phyloP scores from a whole-genome alignment of 306 rosid genomes.

The Rosa multiflora region DNA sequence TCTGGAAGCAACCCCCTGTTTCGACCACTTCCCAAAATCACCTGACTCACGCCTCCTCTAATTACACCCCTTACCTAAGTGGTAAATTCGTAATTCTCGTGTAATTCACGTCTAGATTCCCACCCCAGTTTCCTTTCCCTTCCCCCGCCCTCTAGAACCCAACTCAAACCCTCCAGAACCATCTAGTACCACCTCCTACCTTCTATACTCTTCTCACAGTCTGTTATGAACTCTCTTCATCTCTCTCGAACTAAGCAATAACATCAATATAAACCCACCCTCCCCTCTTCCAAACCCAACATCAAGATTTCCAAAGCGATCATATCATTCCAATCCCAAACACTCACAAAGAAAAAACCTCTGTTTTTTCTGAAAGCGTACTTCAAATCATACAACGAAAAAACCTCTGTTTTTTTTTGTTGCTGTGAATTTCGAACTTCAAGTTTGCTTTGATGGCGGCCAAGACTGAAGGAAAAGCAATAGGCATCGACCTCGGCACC shows the following conservation, averaged over 20 bases:
- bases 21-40: neutral
- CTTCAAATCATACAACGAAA: too few relatives aligned
- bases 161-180: slow-evolving; percentile 35
- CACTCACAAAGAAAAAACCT: neutral
- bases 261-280: neutral
- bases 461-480: slow-evolving; percentile 68
- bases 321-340: neutral
- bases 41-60: neutral
- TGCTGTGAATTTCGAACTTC: neutral
- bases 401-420: neutral
- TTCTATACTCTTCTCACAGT: neutral
- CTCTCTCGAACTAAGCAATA: slow-evolving; percentile 16
- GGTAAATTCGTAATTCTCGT: neutral
- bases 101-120: neutral
- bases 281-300: neutral
- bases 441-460: slow-evolving; percentile 44
- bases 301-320: neutral
- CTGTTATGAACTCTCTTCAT: neutral
- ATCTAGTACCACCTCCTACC: slow-evolving; percentile 18
- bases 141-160: slow-evolving; percentile 27
- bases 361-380: too few relatives aligned
- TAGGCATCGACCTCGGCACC: slow-evolving; percentile 87
- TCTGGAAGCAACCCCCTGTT: neutral
- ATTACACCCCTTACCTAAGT: neutral
- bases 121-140: too few relatives aligned